phyloP scores from a whole-genome alignment of 495 filamentous ascomycete genomes.

The Tuber microsphaerosporum region DNA sequence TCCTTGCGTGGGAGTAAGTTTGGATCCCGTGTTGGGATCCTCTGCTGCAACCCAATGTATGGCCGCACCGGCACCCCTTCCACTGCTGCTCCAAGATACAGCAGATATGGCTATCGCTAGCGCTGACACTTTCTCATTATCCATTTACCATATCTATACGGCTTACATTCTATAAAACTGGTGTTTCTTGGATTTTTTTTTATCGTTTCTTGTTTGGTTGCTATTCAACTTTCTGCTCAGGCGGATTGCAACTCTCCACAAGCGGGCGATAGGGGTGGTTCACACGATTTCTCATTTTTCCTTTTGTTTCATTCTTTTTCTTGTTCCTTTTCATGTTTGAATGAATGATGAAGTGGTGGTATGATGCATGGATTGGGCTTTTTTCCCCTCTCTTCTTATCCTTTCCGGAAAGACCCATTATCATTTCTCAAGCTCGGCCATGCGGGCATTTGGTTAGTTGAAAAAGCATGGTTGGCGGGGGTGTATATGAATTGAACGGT shows the following conservation, averaged over 20 bases:
- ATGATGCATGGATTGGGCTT: conserved; percentile 13
- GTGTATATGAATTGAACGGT: conserved; percentile 7
- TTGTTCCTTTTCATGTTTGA: conserved; percentile 21
- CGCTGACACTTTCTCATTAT: not conserved
- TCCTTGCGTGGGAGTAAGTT: conserved; percentile 97
- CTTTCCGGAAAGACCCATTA: conserved; percentile 26
- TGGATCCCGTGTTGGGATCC: conserved; percentile 94
- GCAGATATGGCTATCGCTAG: conserved; percentile 40
- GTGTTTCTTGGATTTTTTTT: conserved; percentile 27
- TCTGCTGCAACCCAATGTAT: conserved; percentile 78
- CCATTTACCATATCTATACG: conserved; percentile 7
- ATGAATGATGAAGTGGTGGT: conserved; percentile 17
- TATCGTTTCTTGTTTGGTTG: conserved; percentile 38
- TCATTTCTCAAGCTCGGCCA: conserved; percentile 38
- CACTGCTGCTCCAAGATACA: conserved; percentile 34
- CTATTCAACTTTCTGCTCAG: conserved; percentile 33
- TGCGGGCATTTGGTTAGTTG: conserved; percentile 38
- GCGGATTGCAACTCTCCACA: conserved; percentile 26
- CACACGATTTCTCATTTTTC: conserved; percentile 11
- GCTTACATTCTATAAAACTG: conserved; percentile 3
- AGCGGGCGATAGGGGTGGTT: conserved; percentile 9
- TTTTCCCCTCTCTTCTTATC: conserved; percentile 27
- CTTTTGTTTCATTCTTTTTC: conserved; percentile 26
- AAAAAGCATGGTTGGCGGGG: conserved; percentile 29
- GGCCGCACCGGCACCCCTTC: conserved; percentile 39